These are phyloP conservation scores for Vitis labrusca DNA, from an alignment of 164 flowering plant genomes.

Conservation along the genomic window DNA sequence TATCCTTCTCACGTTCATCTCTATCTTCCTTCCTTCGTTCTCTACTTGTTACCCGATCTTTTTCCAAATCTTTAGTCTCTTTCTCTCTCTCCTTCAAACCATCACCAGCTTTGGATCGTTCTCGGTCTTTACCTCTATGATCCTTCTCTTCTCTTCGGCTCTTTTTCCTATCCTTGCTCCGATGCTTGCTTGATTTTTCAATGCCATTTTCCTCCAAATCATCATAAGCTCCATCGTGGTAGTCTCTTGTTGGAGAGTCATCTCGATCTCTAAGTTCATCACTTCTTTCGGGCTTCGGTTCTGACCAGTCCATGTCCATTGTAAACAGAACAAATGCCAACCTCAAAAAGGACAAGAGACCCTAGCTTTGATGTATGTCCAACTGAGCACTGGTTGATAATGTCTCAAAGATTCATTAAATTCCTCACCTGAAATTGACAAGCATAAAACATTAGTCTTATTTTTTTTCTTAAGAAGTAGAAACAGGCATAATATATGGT, in stretches of 20 bases:
- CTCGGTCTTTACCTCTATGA: conserved; percentile 47
- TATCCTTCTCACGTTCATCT: conserved; percentile 47
- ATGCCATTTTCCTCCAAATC: conserved; percentile 27
- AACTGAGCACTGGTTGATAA: no score
- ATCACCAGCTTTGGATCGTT: conserved; percentile 32
- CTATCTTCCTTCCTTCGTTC: conserved; percentile 55
- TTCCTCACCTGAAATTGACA: no score
- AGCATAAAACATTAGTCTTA: no score
- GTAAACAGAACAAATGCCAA: neutral
- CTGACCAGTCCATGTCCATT: conserved; percentile 22
- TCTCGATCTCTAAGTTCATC: conserved; percentile 18
- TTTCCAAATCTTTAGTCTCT: conserved; percentile 25
- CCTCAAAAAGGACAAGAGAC: no score
- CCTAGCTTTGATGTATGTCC: no score
- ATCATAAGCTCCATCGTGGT: conserved; percentile 21
- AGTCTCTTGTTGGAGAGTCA: conserved; percentile 27
- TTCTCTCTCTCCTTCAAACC: conserved; percentile 36
- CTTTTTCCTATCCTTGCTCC: conserved; percentile 62
- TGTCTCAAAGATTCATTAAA: no score
- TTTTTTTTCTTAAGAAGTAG: no score
- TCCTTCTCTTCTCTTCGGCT: conserved; percentile 61
- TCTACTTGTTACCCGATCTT: conserved; percentile 26
- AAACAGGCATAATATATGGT: no score
- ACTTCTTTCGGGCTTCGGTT: conserved; percentile 21
- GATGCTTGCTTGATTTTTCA: conserved; percentile 38